Evolutionary conservation across 768 basidiomycete genomes (phyloP), one percentile per base, ranked within the genome.

Genomic region (Lepiota venenata): DNA sequence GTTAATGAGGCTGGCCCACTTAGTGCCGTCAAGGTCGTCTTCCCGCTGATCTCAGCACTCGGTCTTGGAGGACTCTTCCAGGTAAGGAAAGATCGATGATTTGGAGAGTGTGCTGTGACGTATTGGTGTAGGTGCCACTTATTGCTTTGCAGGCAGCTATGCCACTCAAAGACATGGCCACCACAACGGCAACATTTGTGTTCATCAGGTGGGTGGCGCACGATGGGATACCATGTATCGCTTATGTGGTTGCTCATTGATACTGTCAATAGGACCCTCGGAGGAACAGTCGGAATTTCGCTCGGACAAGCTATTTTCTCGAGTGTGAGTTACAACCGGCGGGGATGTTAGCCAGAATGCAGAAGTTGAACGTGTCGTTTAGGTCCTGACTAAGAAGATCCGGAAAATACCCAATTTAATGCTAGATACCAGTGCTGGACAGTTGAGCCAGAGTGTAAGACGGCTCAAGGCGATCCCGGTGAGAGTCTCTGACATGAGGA

Each of bases 101-200:
- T 21, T 50, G 8, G 35, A 21, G 38, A 43, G 9, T 21, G 37
- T 48, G 38, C 35, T 37, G 16, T 39, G 25, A 29, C 15, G 22
- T 29, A 16, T 56, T 57, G 35, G 58, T 51, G 40, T 61, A 85
- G 82, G 74, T 75, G 4, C 89, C 88, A 0, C 68, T 91, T 6
- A 82, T 91, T 47, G 87, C 77, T 12, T 69, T 93, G 12, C 91
- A 93, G 69, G 88, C 90, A 1, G 85, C 91, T 0, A 94, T 94
- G 91, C 92, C 92, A 0, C 62, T 90, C 14, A 85, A 83, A 60
- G 89, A 93, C 58, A 91, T 93, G 89, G 89, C 91, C 2, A 91
- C 91, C 1, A 83, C 82, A 50, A 91, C 91, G 0, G 73, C 79
- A 1, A 82, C 83, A 0, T 87, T 86, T 62, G 79, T 80, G 18